Base-by-base conservation (phyloP, 106 monocot genomes). In the Iris macrosiphon region DNA sequence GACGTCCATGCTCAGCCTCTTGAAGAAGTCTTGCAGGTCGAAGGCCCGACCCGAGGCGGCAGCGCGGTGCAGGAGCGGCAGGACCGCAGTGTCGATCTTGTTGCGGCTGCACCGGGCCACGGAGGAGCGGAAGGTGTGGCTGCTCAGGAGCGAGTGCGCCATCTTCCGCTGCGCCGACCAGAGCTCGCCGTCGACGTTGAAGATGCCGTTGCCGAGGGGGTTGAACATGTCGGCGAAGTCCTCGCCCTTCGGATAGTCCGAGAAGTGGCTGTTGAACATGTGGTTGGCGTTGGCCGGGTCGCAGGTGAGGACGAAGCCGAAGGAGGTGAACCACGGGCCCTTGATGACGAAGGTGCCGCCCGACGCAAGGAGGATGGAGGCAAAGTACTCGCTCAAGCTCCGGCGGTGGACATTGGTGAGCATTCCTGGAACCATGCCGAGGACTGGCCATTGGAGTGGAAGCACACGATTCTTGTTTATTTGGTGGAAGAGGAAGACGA, bases 211-310 rank as follows among this genome's bases (percentile, higher is more conserved):
- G 7, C 49, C 49, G 3, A 49, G 22, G 7, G 26, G 7, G 22
- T 49, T 25, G 27, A 49, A 49, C 19, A 49, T 49, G 8, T 49
- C 4, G 22, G 49, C 49, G 27, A 49, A 49, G 11, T 26, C 49
- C 11, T 6, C 1, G 27, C 49, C 49, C 19, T 49, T 49, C 1
- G 49, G 49, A 19, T 49, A 49, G 49, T 49, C 26, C 10, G 13
- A 10, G 49, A 17, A 24, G 24, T 49, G 22, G 22, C 22, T 15
- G 24, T 13, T 49, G 22, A 49, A 3, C 1, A 49, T 49, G 25
- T 49, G 27, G 49, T 49, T 13, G 9, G 19, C 19, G 24, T 49
- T 49, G 1, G 25, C 19, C 1, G 49, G 49, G 24, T 26, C 11
- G 27, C 49, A 49, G 1, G 49, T 49, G 22, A 49, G 1, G 7